Evolutionary conservation across 306 rosid species (phyloP), one percentile per base, ranked within the genome.

Genomic region (Hylodesmum podocarpum): DNA sequence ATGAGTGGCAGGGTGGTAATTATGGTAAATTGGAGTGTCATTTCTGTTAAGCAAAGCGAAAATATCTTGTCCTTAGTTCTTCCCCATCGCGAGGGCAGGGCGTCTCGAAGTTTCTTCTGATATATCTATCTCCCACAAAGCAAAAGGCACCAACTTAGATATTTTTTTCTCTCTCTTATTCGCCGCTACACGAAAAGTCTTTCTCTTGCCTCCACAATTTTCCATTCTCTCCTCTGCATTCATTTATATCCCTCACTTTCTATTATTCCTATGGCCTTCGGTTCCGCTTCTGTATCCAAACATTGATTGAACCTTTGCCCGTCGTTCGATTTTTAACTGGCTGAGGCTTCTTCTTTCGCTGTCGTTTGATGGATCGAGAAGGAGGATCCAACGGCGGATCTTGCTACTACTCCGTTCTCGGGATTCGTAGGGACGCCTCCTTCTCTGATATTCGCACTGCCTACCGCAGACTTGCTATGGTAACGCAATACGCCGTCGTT

Each of bases 401-500:
- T 82, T 86, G 88, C 88, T 96, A 91, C 84, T 96, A 92, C 78
- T 37, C 99, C 53, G 77, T 96, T 43, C 93, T 96, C 3, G 98
- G 96, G 51, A 92, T 92, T 80, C 89, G 89, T 50, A 86, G 78
- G 77, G 94, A 92, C 28, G 92, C 98, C 76, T 96, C 99, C 85
- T 82, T 75, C 90, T 89, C 96, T 24, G 99, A 92, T 64, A 74
- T 96, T 53, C 98, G 98, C 77, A 55, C 93, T 6, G 98, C 99
- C 1, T 96, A 96, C 65, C 96, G 96, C 31, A 92, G 83, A 57
- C 99, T 96, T 59, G 99, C 99, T 13, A 44, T 96, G 98, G 98
- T 94, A 72, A 12, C 19, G 43, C 19, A 0, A 70, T 27, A 46
- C 82, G 72, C 51, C 47, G 55, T 19, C 57, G 77, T 82, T 34